Conservation (phyloP, 2,329 filamentous ascomycete species). For the Venturia effusa region DNA sequence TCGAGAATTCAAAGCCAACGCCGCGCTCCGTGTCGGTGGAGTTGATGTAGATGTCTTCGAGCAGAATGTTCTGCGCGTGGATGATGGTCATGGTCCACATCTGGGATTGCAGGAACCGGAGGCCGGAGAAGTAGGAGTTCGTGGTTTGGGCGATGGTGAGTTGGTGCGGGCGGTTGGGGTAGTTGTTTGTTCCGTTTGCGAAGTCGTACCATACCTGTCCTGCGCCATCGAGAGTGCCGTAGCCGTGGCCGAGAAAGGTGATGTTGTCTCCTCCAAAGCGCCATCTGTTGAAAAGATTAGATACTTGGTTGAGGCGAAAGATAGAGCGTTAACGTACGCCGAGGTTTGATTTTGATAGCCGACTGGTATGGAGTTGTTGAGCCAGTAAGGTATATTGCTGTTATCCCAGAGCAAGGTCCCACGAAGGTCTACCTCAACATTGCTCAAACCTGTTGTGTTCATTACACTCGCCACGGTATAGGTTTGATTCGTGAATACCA, state of each 20-base stretch:
- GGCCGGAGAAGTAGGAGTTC: slow-evolving; percentile 37
- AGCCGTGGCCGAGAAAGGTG: slow-evolving; percentile 37
- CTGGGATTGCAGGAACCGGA: slow-evolving; percentile 38
- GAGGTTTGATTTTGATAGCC: slow-evolving; percentile 22
- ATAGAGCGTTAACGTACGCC: slow-evolving; percentile 15
- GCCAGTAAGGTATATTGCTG: slow-evolving; percentile 21
- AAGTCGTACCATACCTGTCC: slow-evolving; percentile 48
- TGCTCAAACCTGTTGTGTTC: slow-evolving; percentile 36
- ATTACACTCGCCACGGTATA: slow-evolving; percentile 41
- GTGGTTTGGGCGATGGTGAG: slow-evolving; percentile 41
- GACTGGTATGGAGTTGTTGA: slow-evolving; percentile 19
- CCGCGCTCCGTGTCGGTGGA: slow-evolving; percentile 8
- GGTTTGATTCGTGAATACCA: slow-evolving; percentile 39
- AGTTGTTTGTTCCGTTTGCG: slow-evolving; percentile 22
- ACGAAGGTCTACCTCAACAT: slow-evolving; percentile 37
- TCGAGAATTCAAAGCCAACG: background rate
- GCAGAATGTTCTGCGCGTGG: slow-evolving; percentile 34
- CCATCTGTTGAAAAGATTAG: background rate
- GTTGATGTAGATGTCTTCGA: slow-evolving; percentile 36
- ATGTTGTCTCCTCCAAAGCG: slow-evolving; percentile 39
- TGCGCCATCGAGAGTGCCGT: slow-evolving; percentile 47
- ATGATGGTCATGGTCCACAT: slow-evolving; percentile 51
- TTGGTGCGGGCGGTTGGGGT: slow-evolving; percentile 33
- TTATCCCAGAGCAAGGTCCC: slow-evolving; percentile 35
- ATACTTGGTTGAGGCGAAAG: background rate